phyloP scores from a whole-genome alignment of 495 filamentous ascomycete species.

The Xanthoparmelia taractica region DNA sequence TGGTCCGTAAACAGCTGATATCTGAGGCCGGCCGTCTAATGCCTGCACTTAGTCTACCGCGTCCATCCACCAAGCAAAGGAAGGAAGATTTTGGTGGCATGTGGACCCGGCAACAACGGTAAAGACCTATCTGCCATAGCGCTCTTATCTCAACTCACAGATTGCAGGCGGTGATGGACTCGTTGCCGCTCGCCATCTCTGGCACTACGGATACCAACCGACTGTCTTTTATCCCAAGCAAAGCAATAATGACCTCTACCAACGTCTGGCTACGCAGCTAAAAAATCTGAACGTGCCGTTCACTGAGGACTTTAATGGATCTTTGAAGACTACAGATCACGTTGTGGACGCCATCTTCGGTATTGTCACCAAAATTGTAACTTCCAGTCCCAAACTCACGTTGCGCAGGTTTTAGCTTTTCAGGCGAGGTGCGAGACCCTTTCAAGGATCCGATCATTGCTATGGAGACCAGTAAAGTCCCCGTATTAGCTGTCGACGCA shows the following conservation, averaged over 20 bases:
- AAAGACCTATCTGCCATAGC: slow-evolving; percentile 19
- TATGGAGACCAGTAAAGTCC: slow-evolving; percentile 60
- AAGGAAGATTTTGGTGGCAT: slow-evolving; percentile 72
- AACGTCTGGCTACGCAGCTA: slow-evolving; percentile 78
- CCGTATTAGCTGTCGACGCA: slow-evolving; percentile 83
- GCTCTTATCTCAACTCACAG: slow-evolving; percentile 2
- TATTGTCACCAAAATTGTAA: slow-evolving; percentile 20
- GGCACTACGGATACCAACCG: slow-evolving; percentile 85
- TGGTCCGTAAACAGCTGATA: slow-evolving; percentile 39
- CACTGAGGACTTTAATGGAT: slow-evolving; percentile 63
- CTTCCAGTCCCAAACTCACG: neutral
- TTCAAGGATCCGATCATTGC: slow-evolving; percentile 74
- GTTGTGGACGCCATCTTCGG: slow-evolving; percentile 93
- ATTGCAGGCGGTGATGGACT: slow-evolving; percentile 81
- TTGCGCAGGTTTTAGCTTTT: slow-evolving; percentile 73
- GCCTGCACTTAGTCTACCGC: slow-evolving; percentile 55
- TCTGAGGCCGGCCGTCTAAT: slow-evolving; percentile 5
- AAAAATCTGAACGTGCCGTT: slow-evolving; percentile 76
- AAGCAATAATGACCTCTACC: slow-evolving; percentile 80
- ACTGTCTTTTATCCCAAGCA: slow-evolving; percentile 90
- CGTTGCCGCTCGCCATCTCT: slow-evolving; percentile 89
- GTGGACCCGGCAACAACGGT: slow-evolving; percentile 95
- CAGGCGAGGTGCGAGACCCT: slow-evolving; percentile 83
- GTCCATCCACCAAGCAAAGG: slow-evolving; percentile 71
- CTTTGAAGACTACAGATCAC: slow-evolving; percentile 59